Evolutionary conservation across 2,329 filamentous ascomycete species (phyloP).

Genomic region (Aureobasidium sp.): DNA sequence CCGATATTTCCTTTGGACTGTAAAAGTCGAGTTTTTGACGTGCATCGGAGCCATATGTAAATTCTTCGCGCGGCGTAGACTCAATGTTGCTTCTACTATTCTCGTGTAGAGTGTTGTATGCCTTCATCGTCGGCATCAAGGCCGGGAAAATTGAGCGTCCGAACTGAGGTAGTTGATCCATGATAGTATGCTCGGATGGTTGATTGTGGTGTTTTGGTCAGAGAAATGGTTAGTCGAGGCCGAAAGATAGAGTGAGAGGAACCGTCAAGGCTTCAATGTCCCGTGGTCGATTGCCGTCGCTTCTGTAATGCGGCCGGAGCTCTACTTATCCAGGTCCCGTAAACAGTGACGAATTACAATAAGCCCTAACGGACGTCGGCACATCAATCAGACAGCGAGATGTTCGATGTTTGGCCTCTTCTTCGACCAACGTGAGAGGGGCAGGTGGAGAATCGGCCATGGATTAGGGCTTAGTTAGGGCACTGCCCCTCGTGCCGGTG

Average conservation of each 20-base stretch:
- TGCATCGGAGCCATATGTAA: constrained; percentile 27
- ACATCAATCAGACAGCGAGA: background rate
- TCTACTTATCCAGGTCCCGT: background rate
- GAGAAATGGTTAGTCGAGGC: too few species aligned
- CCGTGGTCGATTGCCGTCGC: background rate
- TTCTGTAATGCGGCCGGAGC: background rate
- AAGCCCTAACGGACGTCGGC: constrained; percentile 1
- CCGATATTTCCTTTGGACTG: constrained; percentile 16
- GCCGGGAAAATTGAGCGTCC: constrained; percentile 18
- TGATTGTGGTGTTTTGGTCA: too few species aligned
- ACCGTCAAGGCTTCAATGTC: background rate
- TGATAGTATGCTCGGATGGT: too few species aligned
- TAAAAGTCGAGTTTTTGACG: constrained; percentile 35
- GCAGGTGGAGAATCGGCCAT: background rate
- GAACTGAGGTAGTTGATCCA: constrained; percentile 21
- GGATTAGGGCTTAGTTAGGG: constrained; percentile 3
- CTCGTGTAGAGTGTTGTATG: constrained; percentile 18
- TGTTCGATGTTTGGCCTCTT: too few species aligned
- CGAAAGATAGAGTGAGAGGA: too few species aligned
- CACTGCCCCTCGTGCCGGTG: background rate
- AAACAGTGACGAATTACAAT: background rate
- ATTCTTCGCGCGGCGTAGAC: constrained; percentile 20
- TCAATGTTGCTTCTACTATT: constrained; percentile 19
- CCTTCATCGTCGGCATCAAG: constrained; percentile 19
- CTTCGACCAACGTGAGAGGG: background rate